Evolutionary conservation across 2,329 filamentous ascomycete genomes (phyloP).

Genomic region (Xylaria sp.): DNA sequence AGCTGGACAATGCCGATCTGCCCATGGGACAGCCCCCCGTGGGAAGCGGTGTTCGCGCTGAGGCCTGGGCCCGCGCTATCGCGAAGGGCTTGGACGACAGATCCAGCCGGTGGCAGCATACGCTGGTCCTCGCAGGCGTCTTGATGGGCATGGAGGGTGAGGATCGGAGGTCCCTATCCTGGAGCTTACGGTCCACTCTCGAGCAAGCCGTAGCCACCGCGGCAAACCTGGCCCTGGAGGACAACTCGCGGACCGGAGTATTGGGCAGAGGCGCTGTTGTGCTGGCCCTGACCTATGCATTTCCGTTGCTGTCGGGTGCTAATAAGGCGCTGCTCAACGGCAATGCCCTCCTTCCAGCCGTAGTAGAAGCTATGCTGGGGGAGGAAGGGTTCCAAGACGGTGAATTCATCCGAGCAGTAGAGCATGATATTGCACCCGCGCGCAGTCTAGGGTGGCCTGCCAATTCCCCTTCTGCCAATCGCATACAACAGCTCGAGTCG

Average conservation of each 20-base stretch:
- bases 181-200: conserved; percentile 71
- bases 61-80: conserved; percentile 67
- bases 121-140: conserved; percentile 81
- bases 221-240: conserved; percentile 76
- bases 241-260: conserved; percentile 53
- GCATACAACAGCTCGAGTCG: conserved; percentile 67
- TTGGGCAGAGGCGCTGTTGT: conserved; percentile 65
- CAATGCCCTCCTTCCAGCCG: conserved; percentile 74
- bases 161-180: conserved; percentile 71
- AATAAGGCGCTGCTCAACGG: conserved; percentile 71
- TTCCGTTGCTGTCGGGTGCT: conserved; percentile 73
- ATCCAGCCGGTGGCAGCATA: conserved; percentile 80
- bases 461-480: conserved; percentile 67
- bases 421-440: conserved; percentile 70
- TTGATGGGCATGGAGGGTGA: conserved; percentile 78
- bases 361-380: conserved; percentile 74
- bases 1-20: conserved; percentile 52
- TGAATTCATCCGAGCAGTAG: conserved; percentile 77
- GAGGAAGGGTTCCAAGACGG: conserved; percentile 79
- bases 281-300: conserved; percentile 79
- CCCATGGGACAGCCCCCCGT: conserved; percentile 40
- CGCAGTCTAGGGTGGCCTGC: conserved; percentile 73
- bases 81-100: conserved; percentile 67
- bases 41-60: conserved; percentile 59
- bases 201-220: conserved; percentile 79